Base-by-base conservation (phyloP, 2,329 filamentous ascomycete genomes). In the Pestalotiopsis sp. region DNA sequence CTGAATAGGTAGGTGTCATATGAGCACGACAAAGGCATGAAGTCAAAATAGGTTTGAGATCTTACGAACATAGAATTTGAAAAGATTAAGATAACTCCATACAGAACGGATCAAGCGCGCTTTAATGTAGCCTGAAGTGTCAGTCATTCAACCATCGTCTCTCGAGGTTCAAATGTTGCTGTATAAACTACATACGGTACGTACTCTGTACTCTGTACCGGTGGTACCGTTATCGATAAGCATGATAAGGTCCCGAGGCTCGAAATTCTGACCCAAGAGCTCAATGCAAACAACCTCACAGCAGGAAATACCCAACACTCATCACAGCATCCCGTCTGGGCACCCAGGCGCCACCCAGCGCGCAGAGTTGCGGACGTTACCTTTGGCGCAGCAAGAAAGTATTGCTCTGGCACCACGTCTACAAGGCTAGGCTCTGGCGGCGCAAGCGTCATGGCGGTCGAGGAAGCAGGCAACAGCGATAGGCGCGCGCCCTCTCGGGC, bases 401-500 rank as follows among this genome's bases (percentile, higher is more conserved):
- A 7, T 9, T 36, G 31, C 31, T 9, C 6, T 5, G 31, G 31
- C 31, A 36, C 31, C 31, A 9, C 31, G 31, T 36, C 31, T 9
- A 36, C 31, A 7, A 36, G 31, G 31, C 31, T 2, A 7, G 31
- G 31, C 17, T 52, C 20, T n/a, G 17, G 7, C 17, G 59, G 25
- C 59, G 59, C 31, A 41, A 6, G 59, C 11, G 11, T 36, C 31
- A 59, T 27, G 57, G 13, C 57, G 17, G 27, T 13, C 57, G 17
- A 27, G 7, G 27, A 27, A 13, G 7, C 14, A 40, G 25, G 27
- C 38, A 36, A 40, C 13, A 20, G 25, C 59, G 59, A 40, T n/a
- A 36, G n/a, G 11, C 3, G 25, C 36, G 59, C n/a, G 20, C 57
- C 62, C 36, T 65, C 68, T 20, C 36, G 60, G 7, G 66, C 69